Evolutionary conservation across 768 basidiomycete genomes (phyloP).

Genomic region (Galerina sulciceps): DNA sequence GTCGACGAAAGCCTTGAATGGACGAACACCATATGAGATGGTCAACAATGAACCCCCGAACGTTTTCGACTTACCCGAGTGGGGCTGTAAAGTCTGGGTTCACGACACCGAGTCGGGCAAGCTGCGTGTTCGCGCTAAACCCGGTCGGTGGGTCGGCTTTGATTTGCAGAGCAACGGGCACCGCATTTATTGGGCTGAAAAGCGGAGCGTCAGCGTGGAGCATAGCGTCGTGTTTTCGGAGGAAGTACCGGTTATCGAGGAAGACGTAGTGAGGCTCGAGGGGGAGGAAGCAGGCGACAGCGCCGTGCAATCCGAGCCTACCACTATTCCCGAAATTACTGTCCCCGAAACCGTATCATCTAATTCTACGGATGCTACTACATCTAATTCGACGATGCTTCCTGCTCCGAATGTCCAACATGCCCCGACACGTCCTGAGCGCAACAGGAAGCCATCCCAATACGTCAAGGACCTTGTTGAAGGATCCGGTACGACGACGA

Average conservation of each 20-base stretch:
- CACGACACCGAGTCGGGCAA: conserved; percentile 24
- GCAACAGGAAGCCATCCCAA: no score
- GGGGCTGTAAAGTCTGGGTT: conserved; percentile 37
- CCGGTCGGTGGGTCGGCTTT: conserved; percentile 40
- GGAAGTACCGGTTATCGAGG: conserved; percentile 11
- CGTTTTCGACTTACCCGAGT: conserved; percentile 30
- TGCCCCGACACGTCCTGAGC: no score
- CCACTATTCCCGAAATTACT: no score
- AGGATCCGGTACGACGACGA: no score
- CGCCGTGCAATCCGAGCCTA: background rate
- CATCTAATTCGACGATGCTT: no score
- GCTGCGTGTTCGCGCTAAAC: conserved; percentile 17
- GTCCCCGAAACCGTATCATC: background rate
- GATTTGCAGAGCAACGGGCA: conserved; percentile 28
- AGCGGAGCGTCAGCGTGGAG: conserved; percentile 29
- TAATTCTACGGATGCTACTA: no score
- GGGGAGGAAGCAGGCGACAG: conserved; percentile 26
- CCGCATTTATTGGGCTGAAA: conserved; percentile 36
- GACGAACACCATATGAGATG: conserved; percentile 30
- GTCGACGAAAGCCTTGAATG: conserved; percentile 26
- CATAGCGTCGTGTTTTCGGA: conserved; percentile 27
- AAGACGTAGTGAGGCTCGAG: conserved; percentile 16
- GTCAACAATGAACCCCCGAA: conserved; percentile 33
- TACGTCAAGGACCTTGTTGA: no score
- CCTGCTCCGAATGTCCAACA: no score